Conservation (phyloP, 345 rosid genomes). For the Bruguiera sexangula region DNA sequence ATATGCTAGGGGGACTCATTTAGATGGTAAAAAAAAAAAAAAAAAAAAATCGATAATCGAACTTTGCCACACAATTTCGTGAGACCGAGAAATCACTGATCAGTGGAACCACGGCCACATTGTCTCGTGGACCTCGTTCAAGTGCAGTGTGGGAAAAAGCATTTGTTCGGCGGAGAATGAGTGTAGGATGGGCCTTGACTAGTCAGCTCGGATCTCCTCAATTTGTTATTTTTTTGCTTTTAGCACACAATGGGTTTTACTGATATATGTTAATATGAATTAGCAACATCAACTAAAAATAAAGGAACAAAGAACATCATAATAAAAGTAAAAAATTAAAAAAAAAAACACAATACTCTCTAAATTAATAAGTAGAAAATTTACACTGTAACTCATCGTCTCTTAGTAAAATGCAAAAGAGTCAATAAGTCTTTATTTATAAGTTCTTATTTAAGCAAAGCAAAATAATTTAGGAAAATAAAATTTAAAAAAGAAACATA, state of each 20-base stretch:
- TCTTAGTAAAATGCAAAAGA: too few species aligned
- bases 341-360: too few species aligned
- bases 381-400: too few species aligned
- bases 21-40: neutral
- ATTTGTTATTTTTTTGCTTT: constrained; percentile 18
- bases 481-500: too few species aligned
- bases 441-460: too few species aligned
- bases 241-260: constrained; percentile 15
- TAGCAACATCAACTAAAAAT: too few species aligned
- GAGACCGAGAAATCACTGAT: constrained; percentile 19
- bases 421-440: too few species aligned
- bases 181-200: constrained; percentile 45
- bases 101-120: constrained; percentile 25
- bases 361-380: too few species aligned
- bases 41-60: neutral
- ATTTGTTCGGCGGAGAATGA: constrained; percentile 44
- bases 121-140: constrained; percentile 7
- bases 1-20: neutral
- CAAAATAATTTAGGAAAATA: too few species aligned
- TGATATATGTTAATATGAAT: too few species aligned
- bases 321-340: too few species aligned
- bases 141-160: constrained; percentile 16
- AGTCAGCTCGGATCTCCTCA: constrained; percentile 21
- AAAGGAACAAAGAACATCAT: too few species aligned
- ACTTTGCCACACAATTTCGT: constrained; percentile 9